These are phyloP conservation scores for Rugosomyces carneus DNA, from an alignment of 1,284 basidiomycete genomes.

Conservation along the genomic window DNA sequence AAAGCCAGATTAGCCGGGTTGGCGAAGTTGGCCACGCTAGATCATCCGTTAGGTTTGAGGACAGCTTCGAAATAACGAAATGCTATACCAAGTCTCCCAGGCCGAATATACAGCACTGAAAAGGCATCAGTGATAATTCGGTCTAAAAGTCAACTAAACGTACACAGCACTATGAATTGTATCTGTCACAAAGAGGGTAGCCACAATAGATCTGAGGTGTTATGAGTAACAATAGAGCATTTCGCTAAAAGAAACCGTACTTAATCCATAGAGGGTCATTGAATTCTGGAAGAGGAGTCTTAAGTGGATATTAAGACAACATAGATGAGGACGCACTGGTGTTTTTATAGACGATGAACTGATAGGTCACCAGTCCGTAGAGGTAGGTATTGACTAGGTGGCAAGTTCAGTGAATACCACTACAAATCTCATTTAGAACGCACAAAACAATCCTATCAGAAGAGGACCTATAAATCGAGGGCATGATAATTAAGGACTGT, in stretches of 20 bases:
- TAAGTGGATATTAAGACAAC: neutral
- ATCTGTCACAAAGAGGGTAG: slow-evolving; percentile 34
- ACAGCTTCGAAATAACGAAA: neutral
- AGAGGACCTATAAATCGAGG: slow-evolving; percentile 27
- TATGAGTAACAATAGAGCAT: neutral
- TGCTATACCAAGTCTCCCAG: slow-evolving; percentile 31
- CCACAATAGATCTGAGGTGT: slow-evolving; percentile 27
- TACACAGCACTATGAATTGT: slow-evolving; percentile 35
- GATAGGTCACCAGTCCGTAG: slow-evolving; percentile 39
- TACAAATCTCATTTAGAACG: slow-evolving; percentile 1
- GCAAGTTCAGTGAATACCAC: neutral
- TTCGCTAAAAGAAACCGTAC: slow-evolving; percentile 17
- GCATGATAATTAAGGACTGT: neutral
- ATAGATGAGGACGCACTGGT: slow-evolving; percentile 24
- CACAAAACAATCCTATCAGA: slow-evolving; percentile 31
- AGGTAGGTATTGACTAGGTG: slow-evolving; percentile 39
- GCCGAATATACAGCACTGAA: slow-evolving; percentile 31
- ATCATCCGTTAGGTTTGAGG: neutral
- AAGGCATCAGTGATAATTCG: neutral
- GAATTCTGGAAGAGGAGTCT: slow-evolving; percentile 27
- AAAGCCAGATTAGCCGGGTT: slow-evolving; percentile 28
- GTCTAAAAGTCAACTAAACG: slow-evolving; percentile 1
- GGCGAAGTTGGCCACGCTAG: slow-evolving; percentile 33
- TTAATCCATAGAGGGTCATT: slow-evolving; percentile 33
- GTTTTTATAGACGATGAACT: slow-evolving; percentile 34